Base-by-base conservation (phyloP, 2,329 filamentous ascomycete species). In the Colletotrichum incanum region DNA sequence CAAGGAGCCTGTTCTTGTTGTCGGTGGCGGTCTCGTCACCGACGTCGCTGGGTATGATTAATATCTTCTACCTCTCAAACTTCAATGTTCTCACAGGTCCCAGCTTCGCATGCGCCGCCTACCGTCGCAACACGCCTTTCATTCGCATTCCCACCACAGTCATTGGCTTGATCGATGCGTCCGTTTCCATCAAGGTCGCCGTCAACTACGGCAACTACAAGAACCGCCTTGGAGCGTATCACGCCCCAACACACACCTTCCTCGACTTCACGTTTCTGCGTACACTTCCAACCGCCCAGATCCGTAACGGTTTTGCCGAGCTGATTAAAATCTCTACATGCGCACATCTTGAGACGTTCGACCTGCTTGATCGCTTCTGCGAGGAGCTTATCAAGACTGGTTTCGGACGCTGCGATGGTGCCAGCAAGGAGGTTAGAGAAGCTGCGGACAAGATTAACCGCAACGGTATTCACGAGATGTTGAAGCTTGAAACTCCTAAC, bases 131-230 rank as follows among this genome's bases (percentile, higher is more conserved):
- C 82, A 93, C 92, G 54, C 93, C 93, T 82, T 94, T 88, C 83
- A 93, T 94, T 78, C 90, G 92, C 59, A 88, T 94, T 11, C 92
- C 92, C 1, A 94, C 92, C 0, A 94, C 92, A 0, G 90, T 94
- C 74, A 93, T 94, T 77, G 92, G 92, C 12, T 85, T 94, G 59
- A 94, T 94, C 72, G 92, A 94, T 77, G 92, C 92, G 3, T 93
- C 91, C 23, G 92, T 94, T 62, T 92, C 90, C 45, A 94, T 94
- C 85, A 93, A 94, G 79, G 92, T 94, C n/a, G 92, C 91, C 16
- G 92, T 94, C 77, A 94, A 94, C 84, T 93, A 93, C 77, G 91
- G 91, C 79, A 90, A 91, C 79, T 93, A 93, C 85, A 94, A 94
- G 86, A 94, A 94, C 82, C 86, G 91, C 16, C 87, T 94, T 0